Percentiles rank a stretch among this genome's conserved stretches.
Conservation (phyloP, 345 rosid genomes). For the Hypericum androsaemum region DNA sequence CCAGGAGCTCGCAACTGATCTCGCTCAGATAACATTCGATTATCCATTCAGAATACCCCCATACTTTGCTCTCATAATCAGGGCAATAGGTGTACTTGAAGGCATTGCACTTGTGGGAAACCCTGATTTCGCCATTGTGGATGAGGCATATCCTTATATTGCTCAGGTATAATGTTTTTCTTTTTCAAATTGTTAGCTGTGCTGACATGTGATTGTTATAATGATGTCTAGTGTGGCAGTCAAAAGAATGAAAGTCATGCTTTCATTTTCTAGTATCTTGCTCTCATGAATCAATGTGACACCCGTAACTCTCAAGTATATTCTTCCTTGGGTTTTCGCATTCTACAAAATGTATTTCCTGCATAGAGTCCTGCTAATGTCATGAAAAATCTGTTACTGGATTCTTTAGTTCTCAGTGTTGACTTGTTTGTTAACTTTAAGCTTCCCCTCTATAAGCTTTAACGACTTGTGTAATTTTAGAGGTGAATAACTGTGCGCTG, state of each 20-base stretch:
- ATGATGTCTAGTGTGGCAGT: neutral
- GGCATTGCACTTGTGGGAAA: slow-evolving; percentile 95
- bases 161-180: slow-evolving; percentile 59
- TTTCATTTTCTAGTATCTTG: no score
- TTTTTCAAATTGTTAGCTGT: neutral
- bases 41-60: slow-evolving; percentile 98
- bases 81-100: slow-evolving; percentile 95
- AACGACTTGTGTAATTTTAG: no score
- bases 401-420: no score
- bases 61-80: slow-evolving; percentile 86
- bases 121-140: slow-evolving; percentile 88
- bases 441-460: no score
- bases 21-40: slow-evolving; percentile 94
- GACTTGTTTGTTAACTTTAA: no score
- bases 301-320: no score
- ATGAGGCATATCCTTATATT: slow-evolving; percentile 94
- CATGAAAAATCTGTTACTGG: no score
- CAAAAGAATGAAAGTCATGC: neutral
- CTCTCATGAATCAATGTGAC: no score
- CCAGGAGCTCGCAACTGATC: slow-evolving; percentile 91
- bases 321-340: no score
- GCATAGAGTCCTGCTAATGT: no score
- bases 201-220: slow-evolving; percentile 6
- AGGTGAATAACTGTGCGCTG: no score
- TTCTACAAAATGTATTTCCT: no score